Evolutionary conservation across 1,139 yeast species (phyloP).

Genomic region (Schwanniomyces etchellsii): DNA sequence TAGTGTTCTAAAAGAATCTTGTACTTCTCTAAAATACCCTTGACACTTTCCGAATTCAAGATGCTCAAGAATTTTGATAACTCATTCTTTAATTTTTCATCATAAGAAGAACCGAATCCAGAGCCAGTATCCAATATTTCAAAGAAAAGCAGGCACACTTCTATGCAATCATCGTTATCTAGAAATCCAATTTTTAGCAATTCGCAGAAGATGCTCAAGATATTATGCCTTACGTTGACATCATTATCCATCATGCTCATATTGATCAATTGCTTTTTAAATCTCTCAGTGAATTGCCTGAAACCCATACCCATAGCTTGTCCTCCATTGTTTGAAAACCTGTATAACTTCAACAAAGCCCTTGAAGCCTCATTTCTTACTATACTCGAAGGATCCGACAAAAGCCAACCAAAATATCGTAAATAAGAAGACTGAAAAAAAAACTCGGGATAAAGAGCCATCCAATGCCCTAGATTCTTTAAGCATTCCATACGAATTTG

Average conservation of each 20-base stretch:
- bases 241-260: slow-evolving; percentile 39
- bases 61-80: slow-evolving; percentile 25
- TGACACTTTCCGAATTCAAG: slow-evolving; percentile 14
- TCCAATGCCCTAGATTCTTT: slow-evolving; percentile 58
- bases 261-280: slow-evolving; percentile 58
- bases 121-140: slow-evolving; percentile 26
- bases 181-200: slow-evolving; percentile 58
- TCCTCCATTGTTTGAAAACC: slow-evolving; percentile 13
- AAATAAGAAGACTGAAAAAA: slow-evolving; percentile 67
- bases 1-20: slow-evolving; percentile 17
- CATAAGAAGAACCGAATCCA: slow-evolving; percentile 11
- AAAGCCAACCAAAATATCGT: slow-evolving; percentile 77
- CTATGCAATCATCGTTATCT: slow-evolving; percentile 47
- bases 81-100: slow-evolving; percentile 30
- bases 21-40: slow-evolving; percentile 16
- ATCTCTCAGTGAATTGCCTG: slow-evolving; percentile 68
- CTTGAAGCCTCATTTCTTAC: slow-evolving; percentile 66
- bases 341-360: slow-evolving; percentile 48
- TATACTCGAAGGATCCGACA: slow-evolving; percentile 59
- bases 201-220: slow-evolving; percentile 51
- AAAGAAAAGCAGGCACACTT: slow-evolving; percentile 40
- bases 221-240: slow-evolving; percentile 43
- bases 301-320: slow-evolving; percentile 36
- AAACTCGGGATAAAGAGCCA: slow-evolving; percentile 61
- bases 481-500: slow-evolving; percentile 67